phyloP scores from a whole-genome alignment of 345 rosid genomes.

The Populus davidiana region DNA sequence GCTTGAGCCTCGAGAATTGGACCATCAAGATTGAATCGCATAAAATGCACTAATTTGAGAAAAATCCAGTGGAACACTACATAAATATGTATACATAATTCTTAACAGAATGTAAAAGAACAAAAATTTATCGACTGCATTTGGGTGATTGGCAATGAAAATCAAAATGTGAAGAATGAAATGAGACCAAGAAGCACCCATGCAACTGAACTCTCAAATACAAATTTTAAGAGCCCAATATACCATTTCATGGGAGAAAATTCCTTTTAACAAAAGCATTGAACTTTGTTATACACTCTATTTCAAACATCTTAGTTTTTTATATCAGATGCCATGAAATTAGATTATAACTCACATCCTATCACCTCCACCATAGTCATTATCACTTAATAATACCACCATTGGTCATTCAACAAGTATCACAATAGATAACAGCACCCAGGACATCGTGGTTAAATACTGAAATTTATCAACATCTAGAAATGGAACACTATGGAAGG shows the following conservation, averaged over 20 bases:
- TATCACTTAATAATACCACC: background rate
- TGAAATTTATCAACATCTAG: background rate
- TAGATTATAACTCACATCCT: background rate
- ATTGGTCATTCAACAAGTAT: background rate
- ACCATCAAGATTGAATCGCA: background rate
- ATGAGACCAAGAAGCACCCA: background rate
- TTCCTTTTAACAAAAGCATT: background rate
- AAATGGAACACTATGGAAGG: background rate
- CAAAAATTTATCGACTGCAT: background rate
- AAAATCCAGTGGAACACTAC: background rate
- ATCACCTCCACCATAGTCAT: background rate
- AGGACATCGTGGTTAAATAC: background rate
- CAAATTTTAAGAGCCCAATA: background rate
- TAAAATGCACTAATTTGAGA: background rate
- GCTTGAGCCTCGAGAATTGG: background rate
- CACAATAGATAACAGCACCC: background rate
- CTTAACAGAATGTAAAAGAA: background rate
- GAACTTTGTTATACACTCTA: background rate
- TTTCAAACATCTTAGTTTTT: background rate
- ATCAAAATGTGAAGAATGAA: background rate
- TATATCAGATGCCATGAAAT: background rate
- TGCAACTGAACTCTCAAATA: background rate
- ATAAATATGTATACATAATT: background rate
- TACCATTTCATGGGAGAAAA: background rate
- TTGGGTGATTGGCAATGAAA: background rate